A percentile compares a stretch with the other conserved stretches of the same genome.
These are phyloP conservation scores for Talaromyces sp. DNA, from an alignment of 2,329 filamentous ascomycete genomes.

Conservation along the genomic window DNA sequence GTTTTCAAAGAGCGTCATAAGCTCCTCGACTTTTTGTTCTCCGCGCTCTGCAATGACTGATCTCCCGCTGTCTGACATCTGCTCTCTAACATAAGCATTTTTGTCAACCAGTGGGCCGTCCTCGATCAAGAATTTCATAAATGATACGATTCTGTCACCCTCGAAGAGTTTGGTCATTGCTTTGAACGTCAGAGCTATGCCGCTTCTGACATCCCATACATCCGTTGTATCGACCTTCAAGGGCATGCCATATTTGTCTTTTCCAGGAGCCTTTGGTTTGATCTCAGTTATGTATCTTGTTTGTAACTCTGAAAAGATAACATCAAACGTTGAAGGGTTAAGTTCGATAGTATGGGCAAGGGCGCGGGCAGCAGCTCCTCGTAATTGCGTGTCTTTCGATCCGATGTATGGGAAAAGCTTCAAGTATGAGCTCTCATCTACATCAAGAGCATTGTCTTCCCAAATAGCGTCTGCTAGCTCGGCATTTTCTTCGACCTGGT, in stretches of 20 bases:
- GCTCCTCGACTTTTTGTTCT: constrained; percentile 71
- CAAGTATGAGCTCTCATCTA: constrained; percentile 59
- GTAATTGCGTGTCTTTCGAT: constrained; percentile 72
- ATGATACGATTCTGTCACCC: constrained; percentile 63
- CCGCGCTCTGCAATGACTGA: constrained; percentile 75
- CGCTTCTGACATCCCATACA: constrained; percentile 86
- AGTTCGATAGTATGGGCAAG: constrained; percentile 66
- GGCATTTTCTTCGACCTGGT: constrained; percentile 80
- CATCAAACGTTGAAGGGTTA: constrained; percentile 54
- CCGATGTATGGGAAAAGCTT: constrained; percentile 73
- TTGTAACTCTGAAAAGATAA: constrained; percentile 61
- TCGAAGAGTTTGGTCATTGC: constrained; percentile 69
- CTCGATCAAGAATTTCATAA: constrained; percentile 81
- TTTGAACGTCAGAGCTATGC: constrained; percentile 80
- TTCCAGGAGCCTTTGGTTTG: constrained; percentile 74
- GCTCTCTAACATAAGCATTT: constrained; percentile 67
- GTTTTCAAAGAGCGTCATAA: constrained; percentile 88
- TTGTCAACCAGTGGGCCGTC: constrained; percentile 81
- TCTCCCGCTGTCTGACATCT: constrained; percentile 89
- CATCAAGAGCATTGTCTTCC: constrained; percentile 81
- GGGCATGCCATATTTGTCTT: constrained; percentile 92
- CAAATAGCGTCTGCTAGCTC: constrained; percentile 83
- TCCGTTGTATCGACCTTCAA: constrained; percentile 82
- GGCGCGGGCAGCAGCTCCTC: constrained; percentile 74
- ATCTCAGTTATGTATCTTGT: constrained; percentile 69